Base-by-base conservation (phyloP, 129 eudicot genomes). In the Saposhnikovia divaricata region DNA sequence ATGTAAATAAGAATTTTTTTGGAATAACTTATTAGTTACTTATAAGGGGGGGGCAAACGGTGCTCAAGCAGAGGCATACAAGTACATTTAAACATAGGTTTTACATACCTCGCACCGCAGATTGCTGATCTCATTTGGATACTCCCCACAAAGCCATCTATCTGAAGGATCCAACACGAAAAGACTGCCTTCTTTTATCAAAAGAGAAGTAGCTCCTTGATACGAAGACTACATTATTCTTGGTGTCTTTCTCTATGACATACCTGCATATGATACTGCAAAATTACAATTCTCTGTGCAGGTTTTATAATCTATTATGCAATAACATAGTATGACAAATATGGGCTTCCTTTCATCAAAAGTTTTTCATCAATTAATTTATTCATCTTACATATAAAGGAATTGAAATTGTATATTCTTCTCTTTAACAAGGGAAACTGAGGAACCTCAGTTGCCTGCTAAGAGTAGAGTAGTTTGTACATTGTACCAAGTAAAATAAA, bases 91-190 rank as follows among this genome's bases (percentile, higher is more conserved):
- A n/a, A 74, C 31, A 40, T 25, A 9, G 31, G 10, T 44, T 45
- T 45, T 6, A 5, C 14, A 16, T 92, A 95, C 97, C 99, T 95
- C 92, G 95, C 99, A 95, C 80, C 80, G 88, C 73, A 92, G 89
- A 48, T 88, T 90, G 75, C 81, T 79, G 50, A 84, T 72, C 74
- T 83, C 65, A 28, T 74, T 63, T 27, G 96, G 94, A 85, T 85
- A 86, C 72, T 86, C 80, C 74, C 91, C 96, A 74, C 86, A 68
- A 53, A 95, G 81, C 97, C 97, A 95, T 84, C 86, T 90, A 95
- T 84, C 86, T 90, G 79, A 95, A 85, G 38, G 96, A 92, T 75
- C 99, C 99, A 78, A 90, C 99, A 78, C 89, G 96, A 83, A 95
- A 95, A 68, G 87, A 72, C 18, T 97, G 91, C 86, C 99, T 92